phyloP scores from a whole-genome alignment of 805 yeast genomes.

The Candida incommunis region DNA sequence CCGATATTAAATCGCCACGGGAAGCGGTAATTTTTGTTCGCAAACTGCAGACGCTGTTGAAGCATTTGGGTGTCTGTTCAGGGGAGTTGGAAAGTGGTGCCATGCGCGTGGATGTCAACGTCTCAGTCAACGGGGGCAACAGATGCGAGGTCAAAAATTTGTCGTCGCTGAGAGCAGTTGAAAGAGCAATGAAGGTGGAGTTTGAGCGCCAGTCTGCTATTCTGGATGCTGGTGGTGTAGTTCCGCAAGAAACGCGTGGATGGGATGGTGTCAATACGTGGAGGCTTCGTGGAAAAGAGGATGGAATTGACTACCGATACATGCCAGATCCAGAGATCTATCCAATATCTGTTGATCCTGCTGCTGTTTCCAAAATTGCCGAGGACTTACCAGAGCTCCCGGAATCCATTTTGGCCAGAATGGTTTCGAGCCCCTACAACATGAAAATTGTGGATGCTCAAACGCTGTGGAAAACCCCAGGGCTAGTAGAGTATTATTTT shows the following conservation, averaged over 20 bases:
- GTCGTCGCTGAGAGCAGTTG: conserved; percentile 69
- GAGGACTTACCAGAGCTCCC: conserved; percentile 40
- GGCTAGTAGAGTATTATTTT: conserved; percentile 35
- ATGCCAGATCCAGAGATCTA: conserved; percentile 92
- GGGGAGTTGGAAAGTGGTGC: conserved; percentile 94
- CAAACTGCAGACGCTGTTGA: conserved; percentile 60
- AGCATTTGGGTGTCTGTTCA: conserved; percentile 57
- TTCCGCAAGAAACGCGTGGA: conserved; percentile 65
- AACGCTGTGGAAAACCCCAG: conserved; percentile 41
- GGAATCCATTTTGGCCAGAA: conserved; percentile 35
- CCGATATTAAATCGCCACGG: conserved; percentile 56
- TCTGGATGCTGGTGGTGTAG: conserved; percentile 26
- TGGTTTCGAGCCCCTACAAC: conserved; percentile 36
- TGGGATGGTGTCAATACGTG: conserved; percentile 74
- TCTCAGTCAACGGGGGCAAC: conserved; percentile 54
- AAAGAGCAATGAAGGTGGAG: conserved; percentile 59
- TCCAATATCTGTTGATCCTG: conserved; percentile 30
- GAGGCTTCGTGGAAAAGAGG: conserved; percentile 62
- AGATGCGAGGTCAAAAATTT: conserved; percentile 85
- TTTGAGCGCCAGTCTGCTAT: conserved; percentile 50
- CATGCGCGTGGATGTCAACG: conserved; percentile 85
- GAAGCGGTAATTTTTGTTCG: conserved; percentile 69
- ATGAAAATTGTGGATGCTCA: conserved; percentile 64
- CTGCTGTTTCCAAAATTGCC: conserved; percentile 29
- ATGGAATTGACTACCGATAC: conserved; percentile 75